Conservation (phyloP, 306 rosid genomes). For the Cucumis sativus region DNA sequence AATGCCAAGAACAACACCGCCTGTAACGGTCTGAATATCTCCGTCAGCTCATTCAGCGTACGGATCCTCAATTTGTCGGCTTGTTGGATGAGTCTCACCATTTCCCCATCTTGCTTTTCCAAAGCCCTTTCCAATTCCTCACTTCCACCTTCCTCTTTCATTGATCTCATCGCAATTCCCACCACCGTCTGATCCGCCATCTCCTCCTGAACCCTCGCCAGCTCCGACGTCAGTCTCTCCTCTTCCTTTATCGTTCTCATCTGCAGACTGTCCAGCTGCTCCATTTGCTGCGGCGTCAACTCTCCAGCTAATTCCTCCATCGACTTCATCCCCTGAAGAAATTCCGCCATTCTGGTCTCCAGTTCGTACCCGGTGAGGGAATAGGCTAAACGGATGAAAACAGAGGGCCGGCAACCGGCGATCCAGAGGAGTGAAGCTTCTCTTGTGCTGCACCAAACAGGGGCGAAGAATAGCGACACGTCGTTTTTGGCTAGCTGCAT, state of each 20-base stretch:
- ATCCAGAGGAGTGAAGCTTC: constrained; percentile 25
- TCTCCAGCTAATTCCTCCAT: not conserved
- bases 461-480: constrained; percentile 7
- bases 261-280: constrained; percentile 10
- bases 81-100: constrained; percentile 6
- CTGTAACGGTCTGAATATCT: constrained; percentile 14
- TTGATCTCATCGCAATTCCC: not conserved
- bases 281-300: not conserved
- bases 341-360: constrained; percentile 5
- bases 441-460: constrained; percentile 21
- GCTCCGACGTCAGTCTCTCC: constrained; percentile 12
- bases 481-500: not conserved
- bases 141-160: not conserved
- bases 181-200: constrained; percentile 20
- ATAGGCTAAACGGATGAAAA: constrained; percentile 18
- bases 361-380: constrained; percentile 7
- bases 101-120: not conserved
- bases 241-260: constrained; percentile 16
- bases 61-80: constrained; percentile 14
- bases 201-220: constrained; percentile 20
- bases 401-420: constrained; percentile 27
- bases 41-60: constrained; percentile 10
- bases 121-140: not conserved
- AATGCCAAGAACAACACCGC: constrained; percentile 13
- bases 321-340: not conserved